Evolutionary conservation across 2,329 filamentous ascomycete species (phyloP), one percentile per base, ranked within the genome.

Genomic region (Neofusicoccum kwambonambiense): DNA sequence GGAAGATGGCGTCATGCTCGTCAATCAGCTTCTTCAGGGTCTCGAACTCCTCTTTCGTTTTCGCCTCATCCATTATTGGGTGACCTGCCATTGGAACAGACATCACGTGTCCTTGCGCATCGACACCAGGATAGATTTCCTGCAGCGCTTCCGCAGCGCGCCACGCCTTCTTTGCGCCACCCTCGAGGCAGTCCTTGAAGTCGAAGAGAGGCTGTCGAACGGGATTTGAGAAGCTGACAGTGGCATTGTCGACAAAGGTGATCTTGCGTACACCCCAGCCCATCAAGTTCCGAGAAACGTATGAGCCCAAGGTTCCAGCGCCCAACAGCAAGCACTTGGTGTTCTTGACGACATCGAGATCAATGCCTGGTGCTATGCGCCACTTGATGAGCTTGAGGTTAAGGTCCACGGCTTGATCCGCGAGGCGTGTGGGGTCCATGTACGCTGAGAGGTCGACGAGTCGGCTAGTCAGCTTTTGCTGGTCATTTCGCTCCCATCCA

Each of bases 311-410:
- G 0, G 95, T 99, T 13, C 95, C 95, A 0, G 95, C 93, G 4
- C 95, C 95, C 1, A 99, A 86, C 2, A 99, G 81, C 15, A 99
- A 84, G 74, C 95, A 99, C 73, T 89, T 96, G 3, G 92, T 94
- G 65, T 89, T 86, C 74, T 97, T 97, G 74, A 98, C 93, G 35
- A 86, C 86, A 35, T 97, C 93, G 9, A 99, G 86, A 74, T 98
- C 86, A 45, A 99, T 85, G 58, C 89, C 89, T 0, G 95, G 95
- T 7, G 93, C 92, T 71, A 99, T 92, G 44, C 95, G 89, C 95
- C 95, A 99, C 80, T 97, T 99, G 89, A 99, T 99, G 65, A 99
- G 84, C 79, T 98, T 98, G 66, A 98, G 83, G 73, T 99, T 99
- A 65, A 99, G 84, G 73, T 99, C 95, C 9, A 98, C 94, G 0